Conservation (phyloP, 2,329 filamentous ascomycete genomes). For the Microcera coccophila region DNA sequence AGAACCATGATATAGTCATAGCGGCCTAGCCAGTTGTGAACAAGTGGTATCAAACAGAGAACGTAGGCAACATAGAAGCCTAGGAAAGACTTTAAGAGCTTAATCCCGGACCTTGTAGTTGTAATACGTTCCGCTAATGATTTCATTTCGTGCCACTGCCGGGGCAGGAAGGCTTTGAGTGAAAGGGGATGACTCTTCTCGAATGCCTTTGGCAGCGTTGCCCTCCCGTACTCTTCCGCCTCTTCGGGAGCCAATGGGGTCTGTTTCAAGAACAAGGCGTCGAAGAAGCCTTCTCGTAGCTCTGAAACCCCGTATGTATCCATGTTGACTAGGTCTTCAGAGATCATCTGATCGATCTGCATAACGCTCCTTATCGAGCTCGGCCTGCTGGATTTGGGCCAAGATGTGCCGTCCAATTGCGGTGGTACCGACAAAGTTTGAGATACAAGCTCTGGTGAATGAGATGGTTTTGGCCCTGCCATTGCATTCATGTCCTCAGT, state of each 20-base stretch:
- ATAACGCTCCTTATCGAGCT: conserved; percentile 30
- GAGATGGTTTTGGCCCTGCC: conserved; percentile 13
- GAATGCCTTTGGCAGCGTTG: conserved; percentile 45
- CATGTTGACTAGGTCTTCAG: conserved; percentile 32
- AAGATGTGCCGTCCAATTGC: conserved; percentile 7
- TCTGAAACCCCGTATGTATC: conserved; percentile 43
- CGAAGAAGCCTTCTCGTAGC: conserved; percentile 45
- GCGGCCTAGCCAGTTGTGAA: conserved; percentile 48
- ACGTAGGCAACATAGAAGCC: conserved; percentile 55
- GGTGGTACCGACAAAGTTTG: conserved; percentile 6
- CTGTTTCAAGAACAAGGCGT: conserved; percentile 45
- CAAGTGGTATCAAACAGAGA: conserved; percentile 49
- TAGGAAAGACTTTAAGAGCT: conserved; percentile 50
- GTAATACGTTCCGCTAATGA: conserved; percentile 38
- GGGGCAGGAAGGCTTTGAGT: conserved; percentile 42
- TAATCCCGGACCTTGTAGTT: conserved; percentile 49
- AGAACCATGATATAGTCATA: conserved; percentile 55
- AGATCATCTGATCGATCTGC: conserved; percentile 34
- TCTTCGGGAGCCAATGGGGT: conserved; percentile 36
- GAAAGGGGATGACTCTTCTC: conserved; percentile 47
- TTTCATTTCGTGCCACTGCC: conserved; percentile 44
- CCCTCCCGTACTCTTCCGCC: conserved; percentile 39
- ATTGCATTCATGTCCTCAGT: background rate
- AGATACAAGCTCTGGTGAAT: background rate
- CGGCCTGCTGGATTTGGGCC: conserved; percentile 22